phyloP scores from a whole-genome alignment of 345 rosid species.

The Geranium rotundifolium region DNA sequence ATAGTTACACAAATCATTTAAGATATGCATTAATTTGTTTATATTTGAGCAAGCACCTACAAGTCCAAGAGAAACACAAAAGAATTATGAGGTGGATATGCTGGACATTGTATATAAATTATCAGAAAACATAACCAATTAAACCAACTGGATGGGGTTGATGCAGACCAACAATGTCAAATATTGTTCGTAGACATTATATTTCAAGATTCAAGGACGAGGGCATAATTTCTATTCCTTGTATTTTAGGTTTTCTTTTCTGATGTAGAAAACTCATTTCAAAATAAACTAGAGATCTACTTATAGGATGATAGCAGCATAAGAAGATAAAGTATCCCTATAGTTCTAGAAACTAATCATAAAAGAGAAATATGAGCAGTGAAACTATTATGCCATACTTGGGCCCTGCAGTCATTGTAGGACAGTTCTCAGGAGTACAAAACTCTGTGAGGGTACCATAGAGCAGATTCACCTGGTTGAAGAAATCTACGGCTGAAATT shows the following conservation, averaged over 20 bases:
- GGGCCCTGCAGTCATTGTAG: conserved; percentile 99
- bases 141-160: neutral
- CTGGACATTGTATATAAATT: neutral
- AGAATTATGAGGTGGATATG: neutral
- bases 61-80: neutral
- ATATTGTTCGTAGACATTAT: neutral
- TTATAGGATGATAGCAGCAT: neutral
- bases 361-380: neutral
- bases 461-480: conserved; percentile 98
- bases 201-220: neutral
- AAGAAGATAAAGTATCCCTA: neutral
- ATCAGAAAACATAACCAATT: neutral
- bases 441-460: conserved; percentile 97
- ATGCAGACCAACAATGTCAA: too few relatives aligned
- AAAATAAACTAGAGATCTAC: neutral
- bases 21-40: too few relatives aligned
- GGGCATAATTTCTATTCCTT: too few relatives aligned
- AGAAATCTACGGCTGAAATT: conserved; percentile 94
- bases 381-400: conserved; percentile 46
- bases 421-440: conserved; percentile 90
- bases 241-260: neutral
- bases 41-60: too few relatives aligned
- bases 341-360: neutral
- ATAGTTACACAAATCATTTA: neutral
- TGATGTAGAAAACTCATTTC: too few relatives aligned